phyloP scores from a whole-genome alignment of 306 rosid genomes.

The Glycine tomentella region DNA sequence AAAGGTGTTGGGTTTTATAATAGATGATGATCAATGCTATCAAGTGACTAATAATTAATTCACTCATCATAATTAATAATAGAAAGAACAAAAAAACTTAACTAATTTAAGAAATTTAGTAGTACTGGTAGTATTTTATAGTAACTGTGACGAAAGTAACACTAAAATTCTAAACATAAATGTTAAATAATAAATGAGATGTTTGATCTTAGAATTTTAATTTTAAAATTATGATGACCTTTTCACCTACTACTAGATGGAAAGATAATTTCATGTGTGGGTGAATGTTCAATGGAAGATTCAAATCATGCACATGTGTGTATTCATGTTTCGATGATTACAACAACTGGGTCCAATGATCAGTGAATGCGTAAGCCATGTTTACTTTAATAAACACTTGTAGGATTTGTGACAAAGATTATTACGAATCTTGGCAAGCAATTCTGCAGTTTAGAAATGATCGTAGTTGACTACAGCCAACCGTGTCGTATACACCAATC shows the following conservation, averaged over 20 bases:
- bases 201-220: neutral
- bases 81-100: too few species aligned
- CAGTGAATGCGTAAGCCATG: neutral
- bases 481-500: neutral
- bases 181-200: neutral
- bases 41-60: neutral
- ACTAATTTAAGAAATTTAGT: neutral
- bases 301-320: constrained; percentile 5
- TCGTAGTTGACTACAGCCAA: neutral
- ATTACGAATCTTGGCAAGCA: neutral
- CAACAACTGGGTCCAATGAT: neutral
- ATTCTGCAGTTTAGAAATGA: constrained; percentile 5
- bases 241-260: neutral
- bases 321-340: constrained; percentile 15
- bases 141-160: neutral
- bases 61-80: neutral
- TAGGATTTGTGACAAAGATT: constrained; percentile 27
- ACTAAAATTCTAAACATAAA: neutral
- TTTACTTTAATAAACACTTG: neutral
- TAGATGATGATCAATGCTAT: neutral
- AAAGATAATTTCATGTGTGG: constrained; percentile 2
- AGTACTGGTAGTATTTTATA: neutral
- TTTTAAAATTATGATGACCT: neutral
- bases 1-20: neutral
- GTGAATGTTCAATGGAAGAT: neutral